A percentile compares a stretch with the other conserved stretches of the same genome.
phyloP scores from a whole-genome alignment of 2,329 filamentous ascomycete genomes.

The Beauveria sp. region DNA sequence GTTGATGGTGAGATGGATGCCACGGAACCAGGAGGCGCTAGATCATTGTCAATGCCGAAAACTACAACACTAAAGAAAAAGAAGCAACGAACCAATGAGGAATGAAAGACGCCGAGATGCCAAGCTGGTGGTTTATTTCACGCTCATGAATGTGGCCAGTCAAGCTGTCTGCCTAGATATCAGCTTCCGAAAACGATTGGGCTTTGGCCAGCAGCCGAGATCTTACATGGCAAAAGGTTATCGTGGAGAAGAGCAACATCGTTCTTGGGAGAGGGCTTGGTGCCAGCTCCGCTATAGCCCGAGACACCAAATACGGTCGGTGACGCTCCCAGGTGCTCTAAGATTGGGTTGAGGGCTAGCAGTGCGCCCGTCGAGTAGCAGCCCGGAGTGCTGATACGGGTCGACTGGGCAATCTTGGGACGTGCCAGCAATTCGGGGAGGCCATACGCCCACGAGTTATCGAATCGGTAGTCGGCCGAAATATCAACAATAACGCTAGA shows the following conservation, averaged over 20 bases:
- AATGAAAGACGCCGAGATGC: slow-evolving; percentile 69
- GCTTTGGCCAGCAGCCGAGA: neutral
- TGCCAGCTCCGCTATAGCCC: slow-evolving; percentile 91
- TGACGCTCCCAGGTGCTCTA: slow-evolving; percentile 66
- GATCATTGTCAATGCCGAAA: neutral
- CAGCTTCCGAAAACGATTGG: neutral
- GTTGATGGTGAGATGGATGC: slow-evolving; percentile 85
- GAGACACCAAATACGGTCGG: slow-evolving; percentile 86
- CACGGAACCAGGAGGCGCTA: slow-evolving; percentile 85
- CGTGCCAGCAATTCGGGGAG: slow-evolving; percentile 79
- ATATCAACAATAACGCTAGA: slow-evolving; percentile 82
- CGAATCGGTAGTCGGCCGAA: slow-evolving; percentile 94
- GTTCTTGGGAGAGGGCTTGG: slow-evolving; percentile 91
- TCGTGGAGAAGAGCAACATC: slow-evolving; percentile 73
- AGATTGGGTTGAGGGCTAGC: slow-evolving; percentile 75
- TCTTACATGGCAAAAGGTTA: slow-evolving; percentile 69
- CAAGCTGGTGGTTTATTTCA: slow-evolving; percentile 77
- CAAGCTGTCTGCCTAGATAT: slow-evolving; percentile 13
- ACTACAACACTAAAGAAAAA: neutral
- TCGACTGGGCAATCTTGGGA: slow-evolving; percentile 67
- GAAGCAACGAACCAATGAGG: slow-evolving; percentile 56
- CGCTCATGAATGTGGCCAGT: slow-evolving; percentile 93
- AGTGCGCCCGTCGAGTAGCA: slow-evolving; percentile 94
- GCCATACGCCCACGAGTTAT: slow-evolving; percentile 78
- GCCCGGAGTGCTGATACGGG: slow-evolving; percentile 83